These are phyloP conservation scores for Gynandropsis gynandra DNA, from an alignment of 345 rosid genomes.

Conservation along the genomic window DNA sequence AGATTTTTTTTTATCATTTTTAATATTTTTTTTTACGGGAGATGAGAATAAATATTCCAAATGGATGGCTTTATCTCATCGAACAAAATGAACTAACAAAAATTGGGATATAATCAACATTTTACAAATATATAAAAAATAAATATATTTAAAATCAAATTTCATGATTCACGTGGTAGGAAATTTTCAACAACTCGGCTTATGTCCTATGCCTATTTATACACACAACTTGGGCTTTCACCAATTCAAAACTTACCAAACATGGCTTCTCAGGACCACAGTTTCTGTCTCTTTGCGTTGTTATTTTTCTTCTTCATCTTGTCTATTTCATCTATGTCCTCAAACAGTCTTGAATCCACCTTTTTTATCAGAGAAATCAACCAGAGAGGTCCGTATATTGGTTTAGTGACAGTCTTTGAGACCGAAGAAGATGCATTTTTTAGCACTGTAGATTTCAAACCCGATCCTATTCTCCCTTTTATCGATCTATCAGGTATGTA, in stretches of 20 bases:
- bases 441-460: slow-evolving; percentile 28
- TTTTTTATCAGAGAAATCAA: slow-evolving; percentile 28
- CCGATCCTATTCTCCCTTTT: slow-evolving; percentile 27
- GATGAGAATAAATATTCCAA: too few relatives aligned
- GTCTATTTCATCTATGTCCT: slow-evolving; percentile 17
- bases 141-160: too few relatives aligned
- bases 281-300: not conserved
- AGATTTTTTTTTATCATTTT: too few relatives aligned
- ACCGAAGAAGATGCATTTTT: slow-evolving; percentile 41
- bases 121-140: too few relatives aligned
- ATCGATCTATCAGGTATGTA: slow-evolving; percentile 41
- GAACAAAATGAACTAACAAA: too few relatives aligned
- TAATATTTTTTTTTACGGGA: too few relatives aligned
- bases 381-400: slow-evolving; percentile 37
- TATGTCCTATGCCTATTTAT: not conserved
- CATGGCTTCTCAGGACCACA: slow-evolving; percentile 17
- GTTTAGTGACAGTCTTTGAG: slow-evolving; percentile 39
- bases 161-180: too few relatives aligned
- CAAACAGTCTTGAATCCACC: slow-evolving; percentile 11
- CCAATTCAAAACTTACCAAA: slow-evolving; percentile 4
- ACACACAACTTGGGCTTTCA: not conserved
- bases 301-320: slow-evolving; percentile 1
- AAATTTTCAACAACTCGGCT: too few relatives aligned
- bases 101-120: too few relatives aligned
- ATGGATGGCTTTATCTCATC: too few relatives aligned